These are phyloP conservation scores for Persicaria maculosa DNA, from an alignment of 148 eudicot species.

Conservation along the genomic window DNA sequence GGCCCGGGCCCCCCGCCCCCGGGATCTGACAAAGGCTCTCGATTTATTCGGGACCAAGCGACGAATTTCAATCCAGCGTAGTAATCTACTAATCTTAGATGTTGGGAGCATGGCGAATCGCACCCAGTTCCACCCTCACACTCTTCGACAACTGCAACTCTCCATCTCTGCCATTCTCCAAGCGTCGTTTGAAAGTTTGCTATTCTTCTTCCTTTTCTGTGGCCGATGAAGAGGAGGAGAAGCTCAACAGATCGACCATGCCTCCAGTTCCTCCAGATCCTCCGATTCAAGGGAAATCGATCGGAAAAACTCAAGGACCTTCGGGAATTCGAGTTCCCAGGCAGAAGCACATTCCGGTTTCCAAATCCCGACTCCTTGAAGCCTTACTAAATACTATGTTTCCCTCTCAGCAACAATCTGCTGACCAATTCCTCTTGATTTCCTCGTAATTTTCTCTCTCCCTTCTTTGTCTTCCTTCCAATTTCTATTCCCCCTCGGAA, in stretches of 20 bases:
- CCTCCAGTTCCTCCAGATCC: not conserved
- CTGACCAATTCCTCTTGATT: slow-evolving; percentile 37
- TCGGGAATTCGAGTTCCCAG: slow-evolving; percentile 60
- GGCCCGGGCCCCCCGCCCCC: no score
- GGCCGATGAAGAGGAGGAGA: slow-evolving; percentile 6
- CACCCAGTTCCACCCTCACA: not conserved
- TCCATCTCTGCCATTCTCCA: not conserved
- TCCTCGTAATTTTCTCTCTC: slow-evolving; percentile 29
- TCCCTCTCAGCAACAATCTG: slow-evolving; percentile 22
- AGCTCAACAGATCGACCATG: not conserved
- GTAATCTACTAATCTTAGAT: not conserved
- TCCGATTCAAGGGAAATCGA: not conserved
- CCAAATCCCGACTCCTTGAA: slow-evolving; percentile 57
- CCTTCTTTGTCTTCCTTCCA: not conserved
- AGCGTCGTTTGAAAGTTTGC: not conserved
- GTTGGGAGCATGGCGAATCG: slow-evolving; percentile 8
- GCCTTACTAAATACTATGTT: slow-evolving; percentile 36
- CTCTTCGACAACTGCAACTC: not conserved
- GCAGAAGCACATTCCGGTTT: slow-evolving; percentile 53
- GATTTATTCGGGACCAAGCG: no score
- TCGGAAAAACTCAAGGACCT: slow-evolving; percentile 6
- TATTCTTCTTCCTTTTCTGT: slow-evolving; percentile 2
- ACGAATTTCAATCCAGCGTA: not conserved
- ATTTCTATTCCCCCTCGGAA: not conserved
- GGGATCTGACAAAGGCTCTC: no score